These are phyloP conservation scores for Allomyces macrogynus DNA, from an alignment of 192 early-diverging fungal genomes.

Conservation along the genomic window DNA sequence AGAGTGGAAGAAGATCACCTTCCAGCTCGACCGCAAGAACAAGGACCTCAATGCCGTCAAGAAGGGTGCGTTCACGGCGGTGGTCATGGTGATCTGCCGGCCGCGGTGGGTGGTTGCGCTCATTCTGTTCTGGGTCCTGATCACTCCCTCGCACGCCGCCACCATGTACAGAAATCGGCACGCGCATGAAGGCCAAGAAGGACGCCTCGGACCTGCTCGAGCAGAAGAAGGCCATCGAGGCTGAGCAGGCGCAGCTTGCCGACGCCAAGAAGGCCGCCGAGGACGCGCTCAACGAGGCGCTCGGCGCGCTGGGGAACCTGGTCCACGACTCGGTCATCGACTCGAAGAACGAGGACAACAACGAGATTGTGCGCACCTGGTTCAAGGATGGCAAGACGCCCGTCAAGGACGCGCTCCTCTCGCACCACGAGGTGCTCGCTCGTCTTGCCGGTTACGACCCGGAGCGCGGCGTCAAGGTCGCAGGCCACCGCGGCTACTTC, in stretches of 20 bases:
- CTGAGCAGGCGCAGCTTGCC: slow-evolving; percentile 43
- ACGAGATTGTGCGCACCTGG: slow-evolving; percentile 29
- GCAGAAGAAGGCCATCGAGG: slow-evolving; percentile 52
- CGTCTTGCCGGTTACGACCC: slow-evolving; percentile 75
- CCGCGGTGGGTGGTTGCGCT: no score
- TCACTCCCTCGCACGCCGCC: no score
- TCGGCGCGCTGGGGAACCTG: slow-evolving; percentile 68
- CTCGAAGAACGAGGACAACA: slow-evolving; percentile 68
- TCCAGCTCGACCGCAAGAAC: slow-evolving; percentile 70
- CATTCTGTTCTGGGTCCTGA: no score
- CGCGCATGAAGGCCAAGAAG: slow-evolving; percentile 79
- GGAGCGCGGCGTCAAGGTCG: slow-evolving; percentile 77
- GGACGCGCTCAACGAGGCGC: slow-evolving; percentile 33
- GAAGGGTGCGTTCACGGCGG: slow-evolving; percentile 20
- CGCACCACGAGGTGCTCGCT: slow-evolving; percentile 88
- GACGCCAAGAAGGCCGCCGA: slow-evolving; percentile 61
- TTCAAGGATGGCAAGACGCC: slow-evolving; percentile 33
- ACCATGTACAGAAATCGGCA: slow-evolving; percentile 36
- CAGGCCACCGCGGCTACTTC: slow-evolving; percentile 98
- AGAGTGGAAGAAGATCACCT: slow-evolving; percentile 66
- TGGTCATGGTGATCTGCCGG: no score
- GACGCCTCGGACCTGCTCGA: slow-evolving; percentile 51
- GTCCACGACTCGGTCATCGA: slow-evolving; percentile 79
- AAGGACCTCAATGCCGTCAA: slow-evolving; percentile 78
- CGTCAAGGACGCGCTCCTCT: slow-evolving; percentile 38